Evolutionary conservation across 148 eudicot species (phyloP).

Genomic region (Cornus suecica): DNA sequence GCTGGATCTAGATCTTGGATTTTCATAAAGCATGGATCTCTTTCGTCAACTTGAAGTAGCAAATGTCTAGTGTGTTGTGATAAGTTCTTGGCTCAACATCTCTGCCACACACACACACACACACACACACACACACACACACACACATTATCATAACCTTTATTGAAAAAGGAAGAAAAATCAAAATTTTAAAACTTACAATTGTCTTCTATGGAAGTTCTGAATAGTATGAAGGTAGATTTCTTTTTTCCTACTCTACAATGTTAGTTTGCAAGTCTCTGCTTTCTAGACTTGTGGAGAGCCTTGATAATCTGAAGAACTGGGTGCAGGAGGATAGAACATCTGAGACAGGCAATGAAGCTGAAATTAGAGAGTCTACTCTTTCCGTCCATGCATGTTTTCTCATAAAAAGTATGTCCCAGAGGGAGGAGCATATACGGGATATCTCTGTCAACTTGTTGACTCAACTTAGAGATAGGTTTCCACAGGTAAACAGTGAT

Average conservation of each 20-base stretch:
- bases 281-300: neutral
- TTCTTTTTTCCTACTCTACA: neutral
- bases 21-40: neutral
- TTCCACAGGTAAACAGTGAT: conserved; percentile 72
- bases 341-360: conserved; percentile 75
- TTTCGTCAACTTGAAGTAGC: neutral
- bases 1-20: neutral
- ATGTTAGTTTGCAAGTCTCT: conserved; percentile 1
- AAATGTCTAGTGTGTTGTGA: neutral
- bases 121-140: too few species aligned
- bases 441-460: conserved; percentile 75
- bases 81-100: neutral
- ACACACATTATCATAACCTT: too few species aligned
- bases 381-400: conserved; percentile 85
- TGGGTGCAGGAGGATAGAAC: conserved; percentile 64
- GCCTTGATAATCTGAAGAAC: neutral
- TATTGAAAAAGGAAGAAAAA: neutral
- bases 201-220: neutral
- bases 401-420: conserved; percentile 87
- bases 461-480: conserved; percentile 76
- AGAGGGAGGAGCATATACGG: conserved; percentile 90
- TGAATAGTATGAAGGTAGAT: neutral
- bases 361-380: conserved; percentile 68
- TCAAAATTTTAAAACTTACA: neutral
- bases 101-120: too few species aligned